Evolutionary conservation across 805 yeast species (phyloP).

Genomic region (Lipomyces oligophaga): DNA sequence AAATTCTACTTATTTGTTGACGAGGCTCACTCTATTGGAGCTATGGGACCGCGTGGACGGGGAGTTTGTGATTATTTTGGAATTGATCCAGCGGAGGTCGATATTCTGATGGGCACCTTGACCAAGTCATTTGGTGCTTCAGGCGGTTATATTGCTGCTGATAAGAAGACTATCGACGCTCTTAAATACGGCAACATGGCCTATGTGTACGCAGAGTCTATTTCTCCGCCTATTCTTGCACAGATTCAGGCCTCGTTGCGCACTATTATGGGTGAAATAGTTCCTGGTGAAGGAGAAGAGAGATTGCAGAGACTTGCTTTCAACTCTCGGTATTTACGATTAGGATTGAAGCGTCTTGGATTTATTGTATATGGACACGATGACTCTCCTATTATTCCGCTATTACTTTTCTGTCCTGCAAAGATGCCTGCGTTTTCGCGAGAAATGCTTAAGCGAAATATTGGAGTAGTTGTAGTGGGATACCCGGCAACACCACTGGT

Average conservation of each 20-base stretch:
- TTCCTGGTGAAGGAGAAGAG: slow-evolving; percentile 90
- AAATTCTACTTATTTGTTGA: slow-evolving; percentile 88
- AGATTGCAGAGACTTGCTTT: slow-evolving; percentile 91
- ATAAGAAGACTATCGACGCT: slow-evolving; percentile 62
- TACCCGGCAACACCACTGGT: slow-evolving; percentile 96
- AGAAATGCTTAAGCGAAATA: slow-evolving; percentile 68
- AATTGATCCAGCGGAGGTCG: slow-evolving; percentile 70
- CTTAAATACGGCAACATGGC: slow-evolving; percentile 71
- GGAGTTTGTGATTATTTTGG: slow-evolving; percentile 95
- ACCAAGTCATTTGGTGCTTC: slow-evolving; percentile 98
- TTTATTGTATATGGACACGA: slow-evolving; percentile 92
- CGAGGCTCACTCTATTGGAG: slow-evolving; percentile 98
- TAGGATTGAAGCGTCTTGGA: slow-evolving; percentile 88
- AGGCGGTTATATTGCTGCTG: slow-evolving; percentile 93
- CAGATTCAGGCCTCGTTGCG: slow-evolving; percentile 79
- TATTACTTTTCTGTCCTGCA: slow-evolving; percentile 81
- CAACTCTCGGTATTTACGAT: slow-evolving; percentile 87
- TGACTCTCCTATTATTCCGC: slow-evolving; percentile 93
- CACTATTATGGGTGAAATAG: slow-evolving; percentile 73
- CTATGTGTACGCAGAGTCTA: slow-evolving; percentile 74
- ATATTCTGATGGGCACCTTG: slow-evolving; percentile 93
- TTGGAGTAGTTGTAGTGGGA: slow-evolving; percentile 95
- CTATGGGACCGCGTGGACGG: slow-evolving; percentile 90
- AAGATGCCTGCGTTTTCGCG: slow-evolving; percentile 92
- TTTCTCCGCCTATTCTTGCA: slow-evolving; percentile 74